Evolutionary conservation across 257 asterid species (phyloP).

Genomic region (Knoxia roxburghii): DNA sequence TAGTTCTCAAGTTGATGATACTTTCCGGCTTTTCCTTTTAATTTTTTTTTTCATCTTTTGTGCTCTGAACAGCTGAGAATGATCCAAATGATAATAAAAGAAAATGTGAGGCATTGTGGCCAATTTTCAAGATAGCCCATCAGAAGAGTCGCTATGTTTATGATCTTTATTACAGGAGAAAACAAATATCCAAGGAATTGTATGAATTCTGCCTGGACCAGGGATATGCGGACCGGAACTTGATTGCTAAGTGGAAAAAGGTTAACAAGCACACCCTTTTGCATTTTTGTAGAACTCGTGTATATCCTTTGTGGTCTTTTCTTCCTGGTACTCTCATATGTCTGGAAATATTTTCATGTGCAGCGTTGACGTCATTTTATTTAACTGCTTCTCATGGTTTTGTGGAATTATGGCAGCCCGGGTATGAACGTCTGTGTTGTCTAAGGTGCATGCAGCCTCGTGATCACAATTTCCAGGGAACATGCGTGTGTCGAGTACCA

Average conservation of each 20-base stretch:
- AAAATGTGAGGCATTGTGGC: slow-evolving; percentile 89
- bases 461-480: slow-evolving; percentile 84
- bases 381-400: slow-evolving; percentile 8
- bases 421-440: slow-evolving; percentile 89
- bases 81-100: slow-evolving; percentile 82
- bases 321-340: neutral
- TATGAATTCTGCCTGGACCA: slow-evolving; percentile 91
- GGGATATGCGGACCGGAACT: slow-evolving; percentile 88
- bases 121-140: slow-evolving; percentile 87
- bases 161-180: slow-evolving; percentile 74
- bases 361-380: neutral
- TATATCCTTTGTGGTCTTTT: neutral
- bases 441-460: slow-evolving; percentile 91
- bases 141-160: slow-evolving; percentile 83
- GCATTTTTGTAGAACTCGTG: no score
- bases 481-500: slow-evolving; percentile 93
- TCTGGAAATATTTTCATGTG: neutral
- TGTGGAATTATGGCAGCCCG: slow-evolving; percentile 56
- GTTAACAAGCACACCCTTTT: no score
- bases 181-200: slow-evolving; percentile 78
- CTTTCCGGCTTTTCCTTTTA: neutral
- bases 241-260: slow-evolving; percentile 94
- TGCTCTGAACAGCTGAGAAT: slow-evolving; percentile 59
- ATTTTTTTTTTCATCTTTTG: neutral
- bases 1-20: neutral